Evolutionary conservation across 768 basidiomycete genomes (phyloP).

Genomic region (Boletus insuetus): DNA sequence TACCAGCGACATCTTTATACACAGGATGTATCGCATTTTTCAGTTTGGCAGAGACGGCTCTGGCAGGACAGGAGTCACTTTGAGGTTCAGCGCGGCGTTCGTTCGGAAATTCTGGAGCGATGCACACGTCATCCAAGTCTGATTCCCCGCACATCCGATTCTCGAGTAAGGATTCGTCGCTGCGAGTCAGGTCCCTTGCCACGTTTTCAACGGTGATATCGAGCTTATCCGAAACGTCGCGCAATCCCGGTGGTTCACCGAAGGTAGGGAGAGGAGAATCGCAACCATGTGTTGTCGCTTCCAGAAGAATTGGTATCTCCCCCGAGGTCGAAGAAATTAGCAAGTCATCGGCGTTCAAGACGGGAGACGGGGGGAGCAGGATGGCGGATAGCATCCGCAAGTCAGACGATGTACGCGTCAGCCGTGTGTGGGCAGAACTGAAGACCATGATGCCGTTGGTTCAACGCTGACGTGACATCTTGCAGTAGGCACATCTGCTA

Average conservation of each 20-base stretch:
- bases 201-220: not conserved
- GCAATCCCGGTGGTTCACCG: not conserved
- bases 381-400: conserved; percentile 36
- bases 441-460: conserved; percentile 12
- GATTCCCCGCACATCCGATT: conserved; percentile 3
- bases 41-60: not conserved
- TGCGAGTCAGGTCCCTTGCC: not conserved
- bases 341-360: conserved; percentile 39
- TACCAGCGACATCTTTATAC: not conserved
- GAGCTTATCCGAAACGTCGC: conserved; percentile 1
- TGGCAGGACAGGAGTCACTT: not conserved
- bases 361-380: conserved; percentile 45
- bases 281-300: conserved; percentile 14
- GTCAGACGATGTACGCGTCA: conserved; percentile 42
- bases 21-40: not conserved
- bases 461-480: not conserved
- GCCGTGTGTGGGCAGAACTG: conserved; percentile 18
- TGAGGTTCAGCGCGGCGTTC: not conserved
- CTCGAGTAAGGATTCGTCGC: not conserved
- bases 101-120: not conserved
- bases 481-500: not conserved
- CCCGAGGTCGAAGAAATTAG: conserved; percentile 40
- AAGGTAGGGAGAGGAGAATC: conserved; percentile 1
- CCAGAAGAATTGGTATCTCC: conserved; percentile 52
- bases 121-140: not conserved